Evolutionary conservation across 768 basidiomycete genomes (phyloP).

Genomic region (Tylopilus plumbeoviolaceoides): DNA sequence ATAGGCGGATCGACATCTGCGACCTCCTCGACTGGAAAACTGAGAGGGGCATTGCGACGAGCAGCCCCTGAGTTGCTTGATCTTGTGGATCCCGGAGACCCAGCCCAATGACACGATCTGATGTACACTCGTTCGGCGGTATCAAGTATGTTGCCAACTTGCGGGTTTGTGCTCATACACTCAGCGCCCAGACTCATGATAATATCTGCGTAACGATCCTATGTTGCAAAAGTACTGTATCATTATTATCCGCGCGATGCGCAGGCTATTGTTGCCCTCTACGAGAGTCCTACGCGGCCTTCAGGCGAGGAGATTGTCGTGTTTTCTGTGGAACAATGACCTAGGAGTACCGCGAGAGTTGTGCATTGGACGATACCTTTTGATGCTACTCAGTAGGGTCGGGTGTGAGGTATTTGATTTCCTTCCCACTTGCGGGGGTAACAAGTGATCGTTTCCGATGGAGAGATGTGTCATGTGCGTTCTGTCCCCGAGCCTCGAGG

Average conservation of each 20-base stretch:
- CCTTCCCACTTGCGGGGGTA: background rate
- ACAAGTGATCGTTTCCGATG: background rate
- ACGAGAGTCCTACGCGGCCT: background rate
- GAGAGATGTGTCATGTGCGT: background rate
- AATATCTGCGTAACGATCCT: slow-evolving; percentile 1
- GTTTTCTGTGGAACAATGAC: background rate
- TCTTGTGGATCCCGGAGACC: slow-evolving; percentile 12
- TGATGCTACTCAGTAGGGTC: too few relatives aligned
- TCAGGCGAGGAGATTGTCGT: background rate
- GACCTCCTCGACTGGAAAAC: background rate
- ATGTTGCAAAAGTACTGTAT: slow-evolving; percentile 1
- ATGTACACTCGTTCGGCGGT: slow-evolving; percentile 18
- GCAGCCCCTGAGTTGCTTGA: slow-evolving; percentile 39
- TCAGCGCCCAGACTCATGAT: background rate
- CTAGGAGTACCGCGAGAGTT: too few relatives aligned
- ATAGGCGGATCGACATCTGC: background rate
- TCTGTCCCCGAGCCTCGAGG: too few relatives aligned
- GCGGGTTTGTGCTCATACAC: background rate
- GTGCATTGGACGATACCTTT: too few relatives aligned
- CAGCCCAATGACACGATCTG: background rate
- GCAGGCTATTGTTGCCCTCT: background rate
- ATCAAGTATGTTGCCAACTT: slow-evolving; percentile 27
- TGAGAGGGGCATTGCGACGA: slow-evolving; percentile 33
- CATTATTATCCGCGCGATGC: background rate
- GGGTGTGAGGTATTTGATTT: background rate